A percentile compares a stretch with the other conserved stretches of the same genome.
Conservation (phyloP, 108 stramenopile species). For the Cyclotella atomus region DNA sequence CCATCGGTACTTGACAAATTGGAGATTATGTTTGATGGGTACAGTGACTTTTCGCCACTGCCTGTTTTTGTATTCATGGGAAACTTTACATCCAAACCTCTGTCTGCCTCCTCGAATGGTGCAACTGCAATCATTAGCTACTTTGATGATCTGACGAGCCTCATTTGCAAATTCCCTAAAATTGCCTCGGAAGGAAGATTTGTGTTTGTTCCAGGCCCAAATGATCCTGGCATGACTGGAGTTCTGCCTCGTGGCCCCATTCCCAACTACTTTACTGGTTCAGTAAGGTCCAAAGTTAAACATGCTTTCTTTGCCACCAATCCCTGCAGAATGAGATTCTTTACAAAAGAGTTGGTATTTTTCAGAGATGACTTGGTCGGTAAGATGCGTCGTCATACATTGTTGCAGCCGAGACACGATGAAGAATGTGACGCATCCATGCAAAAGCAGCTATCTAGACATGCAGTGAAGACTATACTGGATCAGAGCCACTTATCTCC, state of each 20-base stretch:
- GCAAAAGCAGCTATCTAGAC: conserved; percentile 38
- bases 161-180: conserved; percentile 64
- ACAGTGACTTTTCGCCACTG: conserved; percentile 51
- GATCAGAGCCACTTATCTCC: conserved; percentile 93
- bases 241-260: conserved; percentile 75
- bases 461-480: conserved; percentile 84
- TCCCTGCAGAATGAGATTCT: conserved; percentile 88
- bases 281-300: conserved; percentile 47
- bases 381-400: conserved; percentile 75
- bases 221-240: conserved; percentile 71
- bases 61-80: conserved; percentile 95
- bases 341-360: conserved; percentile 90
- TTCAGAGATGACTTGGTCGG: conserved; percentile 89
- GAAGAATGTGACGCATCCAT: conserved; percentile 19
- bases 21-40: conserved; percentile 76
- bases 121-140: conserved; percentile 55
- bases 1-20: conserved; percentile 81
- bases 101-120: conserved; percentile 38
- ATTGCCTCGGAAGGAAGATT: conserved; percentile 74
- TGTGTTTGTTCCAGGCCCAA: conserved; percentile 91
- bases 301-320: conserved; percentile 70
- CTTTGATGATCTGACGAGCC: conserved; percentile 68
- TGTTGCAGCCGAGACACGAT: conserved; percentile 62
- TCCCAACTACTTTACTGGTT: conserved; percentile 60
- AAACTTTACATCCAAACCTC: conserved; percentile 81